Base-by-base conservation (phyloP, 2,329 filamentous ascomycete genomes). In the Chaetomium strumarium region DNA sequence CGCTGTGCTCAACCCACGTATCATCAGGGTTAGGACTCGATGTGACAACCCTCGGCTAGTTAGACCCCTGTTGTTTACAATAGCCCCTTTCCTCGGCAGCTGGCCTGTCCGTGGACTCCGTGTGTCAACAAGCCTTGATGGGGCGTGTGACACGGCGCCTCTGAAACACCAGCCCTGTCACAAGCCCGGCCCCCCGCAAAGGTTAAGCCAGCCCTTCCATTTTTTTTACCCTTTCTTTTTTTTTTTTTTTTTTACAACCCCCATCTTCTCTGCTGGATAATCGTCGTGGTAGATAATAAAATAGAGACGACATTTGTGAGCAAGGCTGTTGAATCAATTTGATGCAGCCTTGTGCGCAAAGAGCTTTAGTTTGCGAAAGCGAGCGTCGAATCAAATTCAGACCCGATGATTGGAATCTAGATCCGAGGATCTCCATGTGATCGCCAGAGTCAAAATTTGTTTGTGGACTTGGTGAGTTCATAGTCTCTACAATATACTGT, bases 81-180 rank as follows among this genome's bases (percentile, higher is more conserved):
- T 16, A 36, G 33, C 51, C 44, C 41, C 45, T 54, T 46, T 20
- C 44, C 46, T 55, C 57, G 52, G 55, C 42, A 42, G 20, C 30
- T 46, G 36, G 52, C 49, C 51, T 46, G 24, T 24, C 24, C 24
- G 24, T 24, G 24, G 4, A 7, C 7, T 24, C 24, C 24, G 24
- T 24, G 24, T 24, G 24, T 24, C 24, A 24, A 51, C 41, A 52
- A 49, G 49, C 44, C 33, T 52, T 55, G 49, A n/a, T 56, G n/a
- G 13, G 8, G 43, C 34, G 12, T 47, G 30, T 37, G 19, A 20
- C 42, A 29, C 30, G 37, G 36, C 44, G 24, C 33, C 30, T 41
- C 49, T 57, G 52, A 51, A 55, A 51, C 55, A 34, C 42, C 48
- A 54, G 46, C 20, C 48, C 17, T 14, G 40, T 44, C 49, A 9